These are phyloP conservation scores for Orbilia oligospora DNA, from an alignment of 2,329 filamentous ascomycete genomes.

Conservation along the genomic window DNA sequence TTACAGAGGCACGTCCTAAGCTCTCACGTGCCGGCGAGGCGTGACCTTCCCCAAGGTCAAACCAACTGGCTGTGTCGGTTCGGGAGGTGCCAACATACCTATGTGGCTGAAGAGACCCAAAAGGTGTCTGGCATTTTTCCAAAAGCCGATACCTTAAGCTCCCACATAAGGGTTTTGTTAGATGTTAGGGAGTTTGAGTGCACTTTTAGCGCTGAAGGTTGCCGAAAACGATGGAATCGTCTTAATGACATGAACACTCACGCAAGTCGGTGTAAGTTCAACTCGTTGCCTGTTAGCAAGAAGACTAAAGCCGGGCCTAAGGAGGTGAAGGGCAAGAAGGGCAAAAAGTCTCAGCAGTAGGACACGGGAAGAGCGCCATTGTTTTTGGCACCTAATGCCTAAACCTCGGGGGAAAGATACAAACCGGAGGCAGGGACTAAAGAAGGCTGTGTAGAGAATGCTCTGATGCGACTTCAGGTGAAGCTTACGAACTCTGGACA, in stretches of 20 bases:
- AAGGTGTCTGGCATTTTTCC: conserved; percentile 27
- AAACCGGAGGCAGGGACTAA: conserved; percentile 21
- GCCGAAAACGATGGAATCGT: conserved; percentile 28
- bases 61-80: conserved; percentile 13
- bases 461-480: conserved; percentile 8
- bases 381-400: background rate
- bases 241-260: conserved; percentile 39
- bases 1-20: conserved; percentile 26
- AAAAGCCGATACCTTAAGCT: conserved; percentile 40
- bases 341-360: background rate
- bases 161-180: conserved; percentile 32
- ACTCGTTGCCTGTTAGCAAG: background rate
- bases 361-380: conserved; percentile 1
- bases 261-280: conserved; percentile 10
- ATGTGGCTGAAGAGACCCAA: background rate
- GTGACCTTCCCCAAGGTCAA: conserved; percentile 2
- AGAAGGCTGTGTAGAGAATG: conserved; percentile 25
- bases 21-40: conserved; percentile 25
- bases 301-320: background rate
- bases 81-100: conserved; percentile 9
- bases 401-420: background rate
- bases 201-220: conserved; percentile 1
- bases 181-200: conserved; percentile 31
- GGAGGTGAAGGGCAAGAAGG: background rate
- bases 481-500: conserved; percentile 16